Conservation (phyloP, 2,329 filamentous ascomycete species). For the Cladorrhinum sp. region DNA sequence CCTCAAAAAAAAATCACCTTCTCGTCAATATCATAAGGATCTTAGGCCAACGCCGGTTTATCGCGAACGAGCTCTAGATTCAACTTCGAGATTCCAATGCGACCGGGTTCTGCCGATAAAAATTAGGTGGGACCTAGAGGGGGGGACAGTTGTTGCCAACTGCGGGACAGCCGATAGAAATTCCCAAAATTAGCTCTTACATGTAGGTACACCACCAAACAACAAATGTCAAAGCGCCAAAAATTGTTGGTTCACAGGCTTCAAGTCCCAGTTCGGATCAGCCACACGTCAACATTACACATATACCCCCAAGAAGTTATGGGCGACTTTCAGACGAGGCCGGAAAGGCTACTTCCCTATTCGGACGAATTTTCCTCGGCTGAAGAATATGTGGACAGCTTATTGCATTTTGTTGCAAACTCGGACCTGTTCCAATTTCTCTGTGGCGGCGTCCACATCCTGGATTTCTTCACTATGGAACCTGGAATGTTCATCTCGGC, state of each 20-base stretch:
- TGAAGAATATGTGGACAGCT: conserved; percentile 74
- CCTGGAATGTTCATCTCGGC: conserved; percentile 78
- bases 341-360: conserved; percentile 62
- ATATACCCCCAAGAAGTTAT: conserved; percentile 11
- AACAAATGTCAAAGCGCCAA: background rate
- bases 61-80: conserved; percentile 16
- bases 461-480: conserved; percentile 89
- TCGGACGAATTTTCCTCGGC: conserved; percentile 64
- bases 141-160: conserved; percentile 8
- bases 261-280: background rate
- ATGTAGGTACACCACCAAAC: background rate
- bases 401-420: conserved; percentile 72
- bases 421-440: conserved; percentile 78
- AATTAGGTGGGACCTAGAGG: conserved; percentile 5
- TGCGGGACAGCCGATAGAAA: background rate
- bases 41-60: conserved; percentile 4
- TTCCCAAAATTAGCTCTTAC: conserved; percentile 1
- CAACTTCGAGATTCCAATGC: conserved; percentile 1
- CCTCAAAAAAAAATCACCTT: conserved; percentile 21
- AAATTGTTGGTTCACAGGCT: conserved; percentile 3
- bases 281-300: background rate
- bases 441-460: conserved; percentile 95
- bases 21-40: conserved; percentile 16
- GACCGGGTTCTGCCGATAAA: conserved; percentile 18
- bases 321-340: conserved; percentile 40